A percentile compares a stretch with the other conserved stretches of the same genome.
phyloP scores from a whole-genome alignment of 2,329 filamentous ascomycete genomes.

The Pestalotiopsis fici region DNA sequence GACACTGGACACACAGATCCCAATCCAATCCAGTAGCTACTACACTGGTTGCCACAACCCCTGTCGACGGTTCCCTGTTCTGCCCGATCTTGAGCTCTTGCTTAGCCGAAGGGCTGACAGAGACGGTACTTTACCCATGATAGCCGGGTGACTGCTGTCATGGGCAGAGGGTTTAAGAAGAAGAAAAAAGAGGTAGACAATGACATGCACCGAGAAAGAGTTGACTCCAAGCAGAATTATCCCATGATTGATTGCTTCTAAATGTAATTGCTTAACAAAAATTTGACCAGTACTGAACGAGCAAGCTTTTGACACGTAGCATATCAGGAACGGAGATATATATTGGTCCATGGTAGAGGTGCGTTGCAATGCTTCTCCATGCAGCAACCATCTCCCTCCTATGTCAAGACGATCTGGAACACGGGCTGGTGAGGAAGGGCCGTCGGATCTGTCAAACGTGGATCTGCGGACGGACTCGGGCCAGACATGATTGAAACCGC shows the following conservation, averaged over 20 bases:
- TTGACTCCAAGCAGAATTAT: not conserved
- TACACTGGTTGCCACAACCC: not conserved
- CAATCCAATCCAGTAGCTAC: not conserved
- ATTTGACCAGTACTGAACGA: not conserved
- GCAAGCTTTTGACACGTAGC: not conserved
- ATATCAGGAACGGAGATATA: not conserved
- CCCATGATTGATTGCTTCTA: not conserved
- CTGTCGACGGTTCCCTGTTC: slow-evolving; percentile 2
- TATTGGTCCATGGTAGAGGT: not conserved
- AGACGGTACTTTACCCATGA: not conserved
- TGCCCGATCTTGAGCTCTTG: not conserved
- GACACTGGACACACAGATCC: too few species aligned
- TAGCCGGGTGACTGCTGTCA: not conserved
- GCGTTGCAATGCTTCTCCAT: not conserved
- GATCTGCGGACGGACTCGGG: not conserved
- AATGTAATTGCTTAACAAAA: not conserved
- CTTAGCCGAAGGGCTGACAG: not conserved
- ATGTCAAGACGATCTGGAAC: too few species aligned
- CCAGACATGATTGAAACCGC: not conserved
- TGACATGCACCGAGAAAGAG: not conserved
- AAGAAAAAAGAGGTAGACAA: not conserved
- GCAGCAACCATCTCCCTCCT: not conserved
- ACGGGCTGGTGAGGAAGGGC: too few species aligned
- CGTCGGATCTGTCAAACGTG: too few species aligned
- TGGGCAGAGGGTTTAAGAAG: not conserved